These are phyloP conservation scores for Silene latifolia DNA, from an alignment of 148 eudicot species.

Conservation along the genomic window DNA sequence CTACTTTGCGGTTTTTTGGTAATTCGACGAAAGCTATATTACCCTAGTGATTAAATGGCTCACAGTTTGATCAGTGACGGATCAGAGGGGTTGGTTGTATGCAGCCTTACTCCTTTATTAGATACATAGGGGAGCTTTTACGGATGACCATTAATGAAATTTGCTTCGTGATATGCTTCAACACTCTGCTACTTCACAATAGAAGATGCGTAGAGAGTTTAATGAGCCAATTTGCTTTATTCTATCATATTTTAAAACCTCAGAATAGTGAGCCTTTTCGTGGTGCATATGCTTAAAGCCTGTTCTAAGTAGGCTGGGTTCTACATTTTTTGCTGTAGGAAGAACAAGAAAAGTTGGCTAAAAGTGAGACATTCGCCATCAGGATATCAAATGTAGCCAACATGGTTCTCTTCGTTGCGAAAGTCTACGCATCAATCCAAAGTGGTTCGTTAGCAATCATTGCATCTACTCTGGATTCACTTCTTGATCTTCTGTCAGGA, in stretches of 20 bases:
- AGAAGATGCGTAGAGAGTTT: neutral
- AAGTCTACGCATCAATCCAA: conserved; percentile 67
- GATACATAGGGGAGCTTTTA: neutral
- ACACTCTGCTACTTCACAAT: neutral
- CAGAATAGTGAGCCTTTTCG: neutral
- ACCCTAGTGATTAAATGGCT: neutral
- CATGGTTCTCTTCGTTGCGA: conserved; percentile 72
- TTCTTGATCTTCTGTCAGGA: conserved; percentile 78
- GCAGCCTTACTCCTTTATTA: neutral
- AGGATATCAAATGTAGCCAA: conserved; percentile 74
- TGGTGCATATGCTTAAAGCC: neutral
- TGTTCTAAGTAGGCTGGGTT: conserved; percentile 10
- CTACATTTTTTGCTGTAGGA: conserved; percentile 41
- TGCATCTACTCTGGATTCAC: conserved; percentile 83
- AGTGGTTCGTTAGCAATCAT: conserved; percentile 86
- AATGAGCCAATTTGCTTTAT: neutral
- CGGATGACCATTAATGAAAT: neutral
- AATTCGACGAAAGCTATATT: no score
- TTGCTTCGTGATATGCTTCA: neutral
- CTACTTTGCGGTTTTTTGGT: neutral
- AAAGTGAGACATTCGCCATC: conserved; percentile 75
- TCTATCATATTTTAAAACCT: neutral
- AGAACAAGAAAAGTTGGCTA: conserved; percentile 62
- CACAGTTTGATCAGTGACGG: neutral
- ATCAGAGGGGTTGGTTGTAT: neutral